Conservation (phyloP, 192 early-diverging fungal species). For the Backusella luteola region DNA sequence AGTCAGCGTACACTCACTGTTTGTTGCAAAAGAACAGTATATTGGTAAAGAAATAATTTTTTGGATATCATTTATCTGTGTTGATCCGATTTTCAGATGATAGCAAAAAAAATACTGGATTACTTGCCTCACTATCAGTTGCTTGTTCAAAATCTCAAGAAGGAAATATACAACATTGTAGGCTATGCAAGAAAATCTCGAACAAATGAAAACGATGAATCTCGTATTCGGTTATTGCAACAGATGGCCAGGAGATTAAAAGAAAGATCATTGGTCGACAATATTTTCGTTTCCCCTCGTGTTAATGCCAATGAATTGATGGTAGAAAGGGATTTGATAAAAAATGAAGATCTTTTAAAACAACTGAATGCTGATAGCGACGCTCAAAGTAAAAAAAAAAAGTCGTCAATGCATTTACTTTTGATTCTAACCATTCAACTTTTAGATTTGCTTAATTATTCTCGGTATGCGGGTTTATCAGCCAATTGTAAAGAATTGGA, state of each 20-base stretch:
- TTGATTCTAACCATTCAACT: neutral
- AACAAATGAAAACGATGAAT: slow-evolving; percentile 18
- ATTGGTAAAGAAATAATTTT: slow-evolving; percentile 12
- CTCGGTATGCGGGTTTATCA: neutral
- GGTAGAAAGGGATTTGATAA: slow-evolving; percentile 5
- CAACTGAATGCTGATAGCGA: neutral
- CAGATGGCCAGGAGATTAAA: slow-evolving; percentile 17
- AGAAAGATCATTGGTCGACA: slow-evolving; percentile 9
- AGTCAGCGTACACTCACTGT: slow-evolving; percentile 1
- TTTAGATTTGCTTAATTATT: slow-evolving; percentile 14
- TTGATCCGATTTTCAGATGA: slow-evolving; percentile 10
- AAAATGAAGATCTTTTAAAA: slow-evolving; percentile 11
- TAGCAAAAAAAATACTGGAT: slow-evolving; percentile 10
- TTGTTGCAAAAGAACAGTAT: slow-evolving; percentile 6
- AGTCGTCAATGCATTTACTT: no score
- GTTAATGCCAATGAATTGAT: slow-evolving; percentile 6
- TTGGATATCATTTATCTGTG: slow-evolving; percentile 15
- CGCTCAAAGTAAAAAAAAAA: no score
- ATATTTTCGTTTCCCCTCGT: neutral
- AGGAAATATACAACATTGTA: slow-evolving; percentile 14
- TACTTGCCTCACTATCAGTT: slow-evolving; percentile 15
- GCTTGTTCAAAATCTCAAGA: slow-evolving; percentile 8
- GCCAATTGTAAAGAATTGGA: neutral
- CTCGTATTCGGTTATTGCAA: slow-evolving; percentile 8
- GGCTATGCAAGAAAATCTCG: slow-evolving; percentile 22